Conservation (phyloP, 1,284 basidiomycete genomes). For the Ustilago vetiveriae region DNA sequence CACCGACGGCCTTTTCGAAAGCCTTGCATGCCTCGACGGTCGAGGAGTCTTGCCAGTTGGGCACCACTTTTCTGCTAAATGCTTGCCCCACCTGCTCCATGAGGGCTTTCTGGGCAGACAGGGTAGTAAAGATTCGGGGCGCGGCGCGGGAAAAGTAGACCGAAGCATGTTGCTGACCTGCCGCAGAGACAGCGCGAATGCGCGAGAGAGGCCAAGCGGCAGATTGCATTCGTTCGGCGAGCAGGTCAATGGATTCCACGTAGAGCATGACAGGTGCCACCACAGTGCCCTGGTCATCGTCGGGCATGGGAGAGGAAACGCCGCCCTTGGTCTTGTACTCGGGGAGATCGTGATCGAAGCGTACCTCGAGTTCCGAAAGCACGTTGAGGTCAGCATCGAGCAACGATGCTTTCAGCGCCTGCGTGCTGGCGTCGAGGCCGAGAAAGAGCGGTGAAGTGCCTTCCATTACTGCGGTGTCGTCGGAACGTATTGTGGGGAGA, state of each 20-base stretch:
- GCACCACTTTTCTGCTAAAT: conserved; percentile 78
- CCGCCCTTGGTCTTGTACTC: conserved; percentile 75
- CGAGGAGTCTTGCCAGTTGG: conserved; percentile 93
- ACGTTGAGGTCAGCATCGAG: conserved; percentile 74
- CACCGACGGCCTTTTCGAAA: conserved; percentile 73
- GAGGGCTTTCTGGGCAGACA: conserved; percentile 73
- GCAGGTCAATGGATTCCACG: conserved; percentile 82
- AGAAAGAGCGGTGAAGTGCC: conserved; percentile 73
- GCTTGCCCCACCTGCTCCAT: conserved; percentile 70
- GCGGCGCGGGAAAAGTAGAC: conserved; percentile 82
- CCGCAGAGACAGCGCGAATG: conserved; percentile 77
- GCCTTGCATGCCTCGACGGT: conserved; percentile 79
- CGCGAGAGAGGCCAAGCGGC: conserved; percentile 73
- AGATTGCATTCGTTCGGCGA: conserved; percentile 76
- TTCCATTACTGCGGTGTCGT: conserved; percentile 8
- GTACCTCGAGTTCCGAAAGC: conserved; percentile 78
- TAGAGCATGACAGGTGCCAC: conserved; percentile 84
- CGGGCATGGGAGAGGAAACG: conserved; percentile 29
- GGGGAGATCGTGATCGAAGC: conserved; percentile 83
- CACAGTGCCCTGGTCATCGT: conserved; percentile 69
- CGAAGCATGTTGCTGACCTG: conserved; percentile 90
- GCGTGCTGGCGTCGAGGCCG: conserved; percentile 86
- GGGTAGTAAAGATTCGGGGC: conserved; percentile 71
- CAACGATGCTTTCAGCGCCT: conserved; percentile 79
- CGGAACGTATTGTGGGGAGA: background rate